Percentiles rank a stretch among this genome's conserved stretches.
phyloP scores from a whole-genome alignment of 768 basidiomycete species.

The Podaxis sp. region DNA sequence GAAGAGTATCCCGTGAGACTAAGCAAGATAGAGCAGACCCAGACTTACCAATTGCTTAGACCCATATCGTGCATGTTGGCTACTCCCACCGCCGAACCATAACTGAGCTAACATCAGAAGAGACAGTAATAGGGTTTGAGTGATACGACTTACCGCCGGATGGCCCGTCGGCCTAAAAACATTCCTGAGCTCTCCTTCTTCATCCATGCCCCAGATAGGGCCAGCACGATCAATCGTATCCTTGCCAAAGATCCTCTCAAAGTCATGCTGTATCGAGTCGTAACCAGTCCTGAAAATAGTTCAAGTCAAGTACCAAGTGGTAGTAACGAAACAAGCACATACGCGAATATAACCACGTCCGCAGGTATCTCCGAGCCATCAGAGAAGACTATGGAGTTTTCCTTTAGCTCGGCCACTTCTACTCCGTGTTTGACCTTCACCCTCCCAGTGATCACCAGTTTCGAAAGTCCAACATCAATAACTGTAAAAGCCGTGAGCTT shows the following conservation, averaged over 20 bases:
- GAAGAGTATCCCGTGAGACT: no score
- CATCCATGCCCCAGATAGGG: constrained; percentile 34
- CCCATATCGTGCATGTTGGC: constrained; percentile 23
- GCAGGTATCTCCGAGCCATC: constrained; percentile 34
- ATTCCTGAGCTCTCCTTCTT: constrained; percentile 35
- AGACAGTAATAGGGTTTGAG: not conserved
- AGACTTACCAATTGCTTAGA: constrained; percentile 33
- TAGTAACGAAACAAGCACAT: constrained; percentile 3
- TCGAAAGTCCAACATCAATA: constrained; percentile 44
- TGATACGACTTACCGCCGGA: constrained; percentile 28
- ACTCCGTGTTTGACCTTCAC: constrained; percentile 55
- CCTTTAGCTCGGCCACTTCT: constrained; percentile 31
- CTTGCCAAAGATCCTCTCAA: constrained; percentile 29
- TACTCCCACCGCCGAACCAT: constrained; percentile 37
- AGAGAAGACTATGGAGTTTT: constrained; percentile 30
- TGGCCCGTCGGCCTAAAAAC: constrained; percentile 37
- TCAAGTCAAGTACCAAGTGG: no score
- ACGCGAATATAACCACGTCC: constrained; percentile 45
- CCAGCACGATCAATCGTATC: constrained; percentile 26
- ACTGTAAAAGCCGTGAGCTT: constrained; percentile 12
- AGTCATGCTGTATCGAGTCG: constrained; percentile 21
- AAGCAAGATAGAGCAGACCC: not conserved
- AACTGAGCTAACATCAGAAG: constrained; percentile 20
- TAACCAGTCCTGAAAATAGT: not conserved
- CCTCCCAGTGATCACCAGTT: constrained; percentile 48